Base-by-base conservation (phyloP, 495 filamentous ascomycete genomes). In the Penicillium herquei region DNA sequence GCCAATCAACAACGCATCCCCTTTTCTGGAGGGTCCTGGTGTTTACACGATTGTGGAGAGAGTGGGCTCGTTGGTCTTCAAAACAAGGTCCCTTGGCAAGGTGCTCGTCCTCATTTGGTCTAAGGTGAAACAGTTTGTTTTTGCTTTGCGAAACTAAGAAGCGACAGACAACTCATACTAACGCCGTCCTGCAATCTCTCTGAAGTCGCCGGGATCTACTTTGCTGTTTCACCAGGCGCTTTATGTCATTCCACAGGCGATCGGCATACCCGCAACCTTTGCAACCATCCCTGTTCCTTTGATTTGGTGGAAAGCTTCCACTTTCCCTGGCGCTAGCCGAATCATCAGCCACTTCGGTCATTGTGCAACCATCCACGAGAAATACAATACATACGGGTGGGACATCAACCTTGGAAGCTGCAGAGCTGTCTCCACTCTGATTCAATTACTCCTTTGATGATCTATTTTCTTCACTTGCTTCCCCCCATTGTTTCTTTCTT, bases 221-320 rank as follows among this genome's bases (percentile, higher is more conserved):
- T 59, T 53, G 58, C 52, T 57, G 70, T 74, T 74, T 73, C 70
- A 71, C 67, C 55, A 67, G 58, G 67, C 73, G 71, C 73, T 58
- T 76, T 71, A 76, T 76, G 73, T 76, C 73, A 74, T 74, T 58
- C 50, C 49, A 55, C 52, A 56, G 39, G 8, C 51, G 68, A 74
- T 70, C 68, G 53, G 55, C 65, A 46, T 41, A 35, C 52, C 56
- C 65, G 53, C 54, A 57, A 55, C 56, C 33, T 49, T 59, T 63
- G 59, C 65, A 66, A 68, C 63, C 59, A 68, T 58, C 55, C 58
- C 54, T 55, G 46, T 40, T 21, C 34, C 46, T 26, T 41, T 49
- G 30, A 39, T 33, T 18, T 34, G 34, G 51, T 51, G 39, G 50
- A 52, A 40, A 41, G 39, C 39, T 57, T 31, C 39, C 51, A 50